Percentiles rank a stretch among this genome's conserved stretches.
These are phyloP conservation scores for Ampelomyces quisqualis DNA, from an alignment of 2,329 filamentous ascomycete genomes.

Conservation along the genomic window DNA sequence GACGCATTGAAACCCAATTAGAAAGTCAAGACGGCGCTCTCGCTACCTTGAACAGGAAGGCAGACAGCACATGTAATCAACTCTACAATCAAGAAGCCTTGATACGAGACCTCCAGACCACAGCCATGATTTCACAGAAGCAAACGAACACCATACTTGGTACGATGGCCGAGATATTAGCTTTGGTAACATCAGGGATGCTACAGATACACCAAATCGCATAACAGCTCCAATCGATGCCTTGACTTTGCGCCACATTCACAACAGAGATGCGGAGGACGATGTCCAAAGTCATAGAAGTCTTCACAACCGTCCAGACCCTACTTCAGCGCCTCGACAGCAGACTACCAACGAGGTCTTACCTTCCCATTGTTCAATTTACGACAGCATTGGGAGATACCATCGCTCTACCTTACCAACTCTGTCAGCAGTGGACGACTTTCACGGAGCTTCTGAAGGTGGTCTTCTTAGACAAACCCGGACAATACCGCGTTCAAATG, in stretches of 20 bases:
- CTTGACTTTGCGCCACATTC: background rate
- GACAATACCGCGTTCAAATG: no score
- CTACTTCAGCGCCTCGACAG: background rate
- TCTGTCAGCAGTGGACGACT: background rate
- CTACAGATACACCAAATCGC: background rate
- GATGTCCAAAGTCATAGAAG: background rate
- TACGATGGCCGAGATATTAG: background rate
- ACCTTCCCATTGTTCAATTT: background rate
- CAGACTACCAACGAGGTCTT: background rate
- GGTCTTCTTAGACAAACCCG: background rate
- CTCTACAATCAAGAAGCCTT: background rate
- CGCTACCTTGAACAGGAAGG: background rate
- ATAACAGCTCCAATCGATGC: background rate
- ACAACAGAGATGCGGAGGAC: background rate
- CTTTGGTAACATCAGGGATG: background rate
- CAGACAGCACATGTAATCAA: background rate
- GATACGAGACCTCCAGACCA: background rate
- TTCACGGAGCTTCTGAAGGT: background rate
- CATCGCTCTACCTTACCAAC: background rate
- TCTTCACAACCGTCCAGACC: background rate
- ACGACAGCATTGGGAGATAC: background rate
- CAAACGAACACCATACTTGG: background rate
- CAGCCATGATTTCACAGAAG: background rate
- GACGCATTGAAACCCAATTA: background rate
- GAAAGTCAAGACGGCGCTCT: background rate